Percentiles rank a stretch among this genome's conserved stretches.
phyloP scores from a whole-genome alignment of 495 filamentous ascomycete genomes.

The Aspergillus olivimuriae region DNA sequence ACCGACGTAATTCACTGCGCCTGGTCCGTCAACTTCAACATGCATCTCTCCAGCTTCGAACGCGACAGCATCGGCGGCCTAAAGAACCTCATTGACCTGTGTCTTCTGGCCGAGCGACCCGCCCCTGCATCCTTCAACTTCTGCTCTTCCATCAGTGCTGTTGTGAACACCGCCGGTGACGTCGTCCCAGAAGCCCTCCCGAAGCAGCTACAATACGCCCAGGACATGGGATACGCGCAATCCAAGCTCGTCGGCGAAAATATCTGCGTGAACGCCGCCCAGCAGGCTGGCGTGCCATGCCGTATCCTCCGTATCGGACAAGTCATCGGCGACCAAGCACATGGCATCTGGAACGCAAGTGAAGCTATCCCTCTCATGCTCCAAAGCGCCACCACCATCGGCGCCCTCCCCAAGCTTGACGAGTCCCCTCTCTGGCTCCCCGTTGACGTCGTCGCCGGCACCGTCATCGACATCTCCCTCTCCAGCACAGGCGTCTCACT shows the following conservation, averaged over 20 bases:
- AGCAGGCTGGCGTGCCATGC: conserved; percentile 17
- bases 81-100: conserved; percentile 49
- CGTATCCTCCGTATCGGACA: conserved; percentile 52
- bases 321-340: conserved; percentile 45
- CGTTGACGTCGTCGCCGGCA: conserved; percentile 12
- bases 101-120: conserved; percentile 27
- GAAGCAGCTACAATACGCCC: conserved; percentile 39
- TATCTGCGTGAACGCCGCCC: conserved; percentile 32
- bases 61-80: conserved; percentile 49
- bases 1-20: conserved; percentile 58
- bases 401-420: conserved; percentile 46
- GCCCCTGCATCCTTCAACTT: conserved; percentile 42
- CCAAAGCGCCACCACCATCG: conserved; percentile 36
- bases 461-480: conserved; percentile 15
- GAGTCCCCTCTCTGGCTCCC: conserved; percentile 26
- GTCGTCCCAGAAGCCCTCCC: conserved; percentile 45
- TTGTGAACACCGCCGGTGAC: conserved; percentile 21
- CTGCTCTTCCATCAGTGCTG: conserved; percentile 54
- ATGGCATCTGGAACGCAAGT: conserved; percentile 55
- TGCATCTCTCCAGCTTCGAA: conserved; percentile 52
- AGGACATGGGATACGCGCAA: conserved; percentile 52
- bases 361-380: conserved; percentile 62
- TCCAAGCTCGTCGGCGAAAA: conserved; percentile 60
- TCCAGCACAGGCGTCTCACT: background rate
- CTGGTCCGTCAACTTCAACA: conserved; percentile 68